Conservation (phyloP, 1,284 basidiomycete genomes). For the Gyrodon tennesseensis region DNA sequence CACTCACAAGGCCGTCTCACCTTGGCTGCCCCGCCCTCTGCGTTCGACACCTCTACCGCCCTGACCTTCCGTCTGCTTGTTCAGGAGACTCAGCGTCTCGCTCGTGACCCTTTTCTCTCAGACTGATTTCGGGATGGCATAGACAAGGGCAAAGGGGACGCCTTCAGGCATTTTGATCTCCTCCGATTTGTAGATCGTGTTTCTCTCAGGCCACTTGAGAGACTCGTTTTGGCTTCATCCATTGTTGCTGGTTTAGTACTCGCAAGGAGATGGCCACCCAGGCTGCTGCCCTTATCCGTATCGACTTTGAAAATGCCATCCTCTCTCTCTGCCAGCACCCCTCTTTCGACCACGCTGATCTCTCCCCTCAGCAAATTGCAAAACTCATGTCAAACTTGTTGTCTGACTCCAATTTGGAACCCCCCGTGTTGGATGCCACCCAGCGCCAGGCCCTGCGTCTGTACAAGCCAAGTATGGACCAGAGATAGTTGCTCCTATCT, state of each 20-base stretch:
- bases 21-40: slow-evolving; percentile 56
- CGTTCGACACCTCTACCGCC: slow-evolving; percentile 68
- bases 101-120: slow-evolving; percentile 82
- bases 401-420: slow-evolving; percentile 62
- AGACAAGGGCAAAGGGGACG: slow-evolving; percentile 78
- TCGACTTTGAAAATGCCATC: slow-evolving; percentile 75
- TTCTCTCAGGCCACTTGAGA: slow-evolving; percentile 75
- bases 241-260: slow-evolving; percentile 66
- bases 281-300: slow-evolving; percentile 64
- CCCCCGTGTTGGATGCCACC: slow-evolving; percentile 64
- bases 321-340: slow-evolving; percentile 71
- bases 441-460: slow-evolving; percentile 71
- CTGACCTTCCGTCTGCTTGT: slow-evolving; percentile 79
- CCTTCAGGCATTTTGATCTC: slow-evolving; percentile 78
- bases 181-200: slow-evolving; percentile 74
- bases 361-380: slow-evolving; percentile 69
- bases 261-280: slow-evolving; percentile 71
- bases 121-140: slow-evolving; percentile 84
- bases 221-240: slow-evolving; percentile 71
- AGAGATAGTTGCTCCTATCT: slow-evolving; percentile 54
- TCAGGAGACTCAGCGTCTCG: slow-evolving; percentile 83
- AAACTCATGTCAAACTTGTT: slow-evolving; percentile 80
- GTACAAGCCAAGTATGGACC: slow-evolving; percentile 73
- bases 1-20: slow-evolving; percentile 73
- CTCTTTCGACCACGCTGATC: slow-evolving; percentile 76